Conservation (phyloP, 169 alveolate species). For the Perkinsus olseni region DNA sequence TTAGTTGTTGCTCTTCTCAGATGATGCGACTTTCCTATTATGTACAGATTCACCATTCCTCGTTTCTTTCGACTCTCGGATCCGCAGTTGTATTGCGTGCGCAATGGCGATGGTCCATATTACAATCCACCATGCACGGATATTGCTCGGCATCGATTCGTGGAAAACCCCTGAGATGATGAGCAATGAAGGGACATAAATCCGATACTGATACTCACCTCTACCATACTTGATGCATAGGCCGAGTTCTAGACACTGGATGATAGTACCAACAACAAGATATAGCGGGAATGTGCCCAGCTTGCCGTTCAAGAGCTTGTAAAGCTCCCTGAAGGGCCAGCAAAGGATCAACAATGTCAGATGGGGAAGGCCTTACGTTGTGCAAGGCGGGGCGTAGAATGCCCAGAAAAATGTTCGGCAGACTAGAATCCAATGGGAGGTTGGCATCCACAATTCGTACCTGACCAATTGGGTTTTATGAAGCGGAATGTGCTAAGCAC, state of each 20-base stretch:
- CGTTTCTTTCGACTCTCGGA: background rate
- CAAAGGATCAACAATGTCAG: background rate
- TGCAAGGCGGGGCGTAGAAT: background rate
- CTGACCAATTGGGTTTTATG: conserved; percentile 45
- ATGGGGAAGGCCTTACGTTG: background rate
- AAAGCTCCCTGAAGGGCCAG: background rate
- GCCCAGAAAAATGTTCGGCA: conserved; percentile 60
- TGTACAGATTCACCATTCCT: background rate
- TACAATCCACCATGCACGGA: background rate
- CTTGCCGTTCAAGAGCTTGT: background rate
- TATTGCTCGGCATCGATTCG: background rate
- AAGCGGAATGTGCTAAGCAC: background rate
- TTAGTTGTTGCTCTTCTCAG: background rate
- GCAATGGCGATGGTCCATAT: background rate
- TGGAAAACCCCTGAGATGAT: background rate
- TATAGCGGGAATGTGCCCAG: background rate
- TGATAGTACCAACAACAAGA: background rate
- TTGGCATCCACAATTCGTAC: conserved; percentile 55
- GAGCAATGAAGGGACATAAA: background rate
- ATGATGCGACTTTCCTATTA: background rate
- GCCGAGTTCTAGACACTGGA: background rate
- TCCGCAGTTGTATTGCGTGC: background rate
- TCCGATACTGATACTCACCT: background rate
- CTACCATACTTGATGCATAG: background rate
- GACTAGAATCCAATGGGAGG: conserved; percentile 54